A percentile compares a stretch with the other conserved stretches of the same genome.
Evolutionary conservation across 495 filamentous ascomycete species (phyloP).

Genomic region (Aspergillus ellipticus): DNA sequence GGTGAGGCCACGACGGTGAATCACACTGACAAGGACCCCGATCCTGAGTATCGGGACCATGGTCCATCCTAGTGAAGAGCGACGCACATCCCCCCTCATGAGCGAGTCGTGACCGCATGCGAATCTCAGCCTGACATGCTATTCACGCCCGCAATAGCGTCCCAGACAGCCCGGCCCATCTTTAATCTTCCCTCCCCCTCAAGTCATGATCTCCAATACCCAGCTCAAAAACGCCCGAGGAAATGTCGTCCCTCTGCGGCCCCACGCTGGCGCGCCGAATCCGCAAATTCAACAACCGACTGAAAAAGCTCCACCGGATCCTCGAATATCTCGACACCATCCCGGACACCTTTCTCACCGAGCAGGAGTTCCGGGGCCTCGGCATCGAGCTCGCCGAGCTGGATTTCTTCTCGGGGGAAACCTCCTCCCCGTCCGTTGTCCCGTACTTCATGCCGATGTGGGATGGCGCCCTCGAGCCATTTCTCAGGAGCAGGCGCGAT

Average conservation of each 20-base stretch:
- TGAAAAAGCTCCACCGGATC: background rate
- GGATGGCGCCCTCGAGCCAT: background rate
- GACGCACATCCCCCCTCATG: too few relatives aligned
- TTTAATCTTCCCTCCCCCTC: background rate
- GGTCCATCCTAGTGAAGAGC: too few relatives aligned
- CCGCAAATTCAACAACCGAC: background rate
- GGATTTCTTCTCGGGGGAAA: background rate
- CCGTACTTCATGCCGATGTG: background rate
- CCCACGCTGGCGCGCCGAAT: background rate
- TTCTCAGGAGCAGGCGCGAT: background rate
- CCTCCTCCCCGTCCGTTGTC: background rate
- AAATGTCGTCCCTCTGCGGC: background rate
- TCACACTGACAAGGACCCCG: too few relatives aligned
- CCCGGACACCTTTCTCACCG: background rate
- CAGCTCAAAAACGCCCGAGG: background rate
- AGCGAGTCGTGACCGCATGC: background rate
- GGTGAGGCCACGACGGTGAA: too few relatives aligned
- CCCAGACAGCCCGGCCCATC: too few relatives aligned
- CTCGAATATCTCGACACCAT: background rate
- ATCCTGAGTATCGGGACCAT: too few relatives aligned
- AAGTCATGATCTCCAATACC: too few relatives aligned
- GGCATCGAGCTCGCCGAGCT: background rate
- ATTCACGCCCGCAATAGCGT: too few relatives aligned
- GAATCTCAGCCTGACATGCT: background rate
- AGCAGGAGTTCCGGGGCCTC: background rate